phyloP scores from a whole-genome alignment of 2,329 filamentous ascomycete species.

The Exophiala alcalophila region DNA sequence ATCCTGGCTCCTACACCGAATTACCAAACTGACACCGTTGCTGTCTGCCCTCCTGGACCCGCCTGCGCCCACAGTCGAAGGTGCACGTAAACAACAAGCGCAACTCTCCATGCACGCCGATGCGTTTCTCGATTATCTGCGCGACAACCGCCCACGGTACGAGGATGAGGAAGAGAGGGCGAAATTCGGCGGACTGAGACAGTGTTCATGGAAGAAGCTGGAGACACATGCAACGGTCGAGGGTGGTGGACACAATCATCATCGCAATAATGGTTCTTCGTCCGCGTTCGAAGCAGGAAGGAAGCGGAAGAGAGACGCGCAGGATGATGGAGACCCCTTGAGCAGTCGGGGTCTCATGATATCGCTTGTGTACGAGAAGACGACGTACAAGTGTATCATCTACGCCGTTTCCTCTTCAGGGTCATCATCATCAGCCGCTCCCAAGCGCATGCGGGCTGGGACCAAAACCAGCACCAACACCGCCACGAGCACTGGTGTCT shows the following conservation, averaged over 20 bases:
- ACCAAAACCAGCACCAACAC: not conserved
- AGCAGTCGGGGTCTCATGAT: conserved; percentile 11
- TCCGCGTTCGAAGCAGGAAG: not conserved
- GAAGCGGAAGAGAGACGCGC: conserved; percentile 10
- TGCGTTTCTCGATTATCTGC: conserved; percentile 12
- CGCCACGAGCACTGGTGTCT: not conserved
- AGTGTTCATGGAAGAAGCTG: conserved; percentile 19
- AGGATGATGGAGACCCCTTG: not conserved
- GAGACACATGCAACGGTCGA: too few relatives aligned
- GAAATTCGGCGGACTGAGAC: conserved; percentile 19
- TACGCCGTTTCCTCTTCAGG: conserved; percentile 8
- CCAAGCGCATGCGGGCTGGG: conserved; percentile 9
- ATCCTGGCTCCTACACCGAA: conserved; percentile 16
- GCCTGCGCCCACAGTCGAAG: conserved; percentile 3
- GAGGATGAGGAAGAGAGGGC: conserved; percentile 25
- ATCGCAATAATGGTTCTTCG: not conserved
- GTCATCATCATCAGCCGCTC: not conserved
- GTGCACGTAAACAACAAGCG: not conserved
- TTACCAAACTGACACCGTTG: conserved; percentile 6
- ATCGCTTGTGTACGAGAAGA: conserved; percentile 23
- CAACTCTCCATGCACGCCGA: conserved; percentile 16
- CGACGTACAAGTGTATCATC: conserved; percentile 21
- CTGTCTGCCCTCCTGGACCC: conserved; percentile 10
- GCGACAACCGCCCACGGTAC: conserved; percentile 13
- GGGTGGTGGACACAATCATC: not conserved